Conservation (phyloP, 768 basidiomycete species). For the Sarcodon aspratus region DNA sequence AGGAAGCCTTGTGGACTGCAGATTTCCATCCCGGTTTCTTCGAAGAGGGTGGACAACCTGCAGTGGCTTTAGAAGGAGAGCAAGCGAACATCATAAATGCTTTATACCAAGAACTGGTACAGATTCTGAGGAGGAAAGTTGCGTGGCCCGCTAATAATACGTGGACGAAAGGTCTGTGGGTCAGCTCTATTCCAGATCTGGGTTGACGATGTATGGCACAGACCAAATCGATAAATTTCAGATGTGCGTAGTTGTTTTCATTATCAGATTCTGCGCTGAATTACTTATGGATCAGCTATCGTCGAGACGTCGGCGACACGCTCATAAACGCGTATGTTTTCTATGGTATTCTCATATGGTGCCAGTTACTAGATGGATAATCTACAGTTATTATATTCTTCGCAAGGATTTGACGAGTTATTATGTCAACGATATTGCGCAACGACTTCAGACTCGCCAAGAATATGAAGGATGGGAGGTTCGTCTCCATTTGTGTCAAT, state of each 20-base stretch:
- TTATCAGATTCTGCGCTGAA: not conserved
- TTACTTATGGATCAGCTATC: conserved; percentile 37
- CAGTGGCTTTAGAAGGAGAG: conserved; percentile 16
- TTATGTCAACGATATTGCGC: conserved; percentile 50
- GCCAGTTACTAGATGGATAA: not conserved
- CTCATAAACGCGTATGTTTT: conserved; percentile 72
- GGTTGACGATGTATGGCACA: conserved; percentile 15
- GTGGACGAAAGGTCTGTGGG: conserved; percentile 59
- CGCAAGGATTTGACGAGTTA: conserved; percentile 73
- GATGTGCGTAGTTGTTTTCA: conserved; percentile 38
- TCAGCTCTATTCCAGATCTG: not conserved
- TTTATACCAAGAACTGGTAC: conserved; percentile 72
- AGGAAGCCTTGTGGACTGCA: conserved; percentile 73
- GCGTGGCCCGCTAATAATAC: conserved; percentile 49
- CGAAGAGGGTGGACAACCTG: conserved; percentile 11
- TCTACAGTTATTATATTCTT: conserved; percentile 59
- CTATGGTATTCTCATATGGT: not conserved
- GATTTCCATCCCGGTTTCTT: conserved; percentile 35
- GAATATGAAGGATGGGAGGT: conserved; percentile 69
- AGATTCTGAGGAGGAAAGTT: conserved; percentile 60
- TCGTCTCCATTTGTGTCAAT: conserved; percentile 4
- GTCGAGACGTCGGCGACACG: conserved; percentile 79
- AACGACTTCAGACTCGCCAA: conserved; percentile 34
- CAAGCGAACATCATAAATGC: conserved; percentile 51
- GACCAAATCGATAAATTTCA: conserved; percentile 75